Base-by-base conservation (phyloP, 495 filamentous ascomycete genomes). In the Aeminium ludgeri region DNA sequence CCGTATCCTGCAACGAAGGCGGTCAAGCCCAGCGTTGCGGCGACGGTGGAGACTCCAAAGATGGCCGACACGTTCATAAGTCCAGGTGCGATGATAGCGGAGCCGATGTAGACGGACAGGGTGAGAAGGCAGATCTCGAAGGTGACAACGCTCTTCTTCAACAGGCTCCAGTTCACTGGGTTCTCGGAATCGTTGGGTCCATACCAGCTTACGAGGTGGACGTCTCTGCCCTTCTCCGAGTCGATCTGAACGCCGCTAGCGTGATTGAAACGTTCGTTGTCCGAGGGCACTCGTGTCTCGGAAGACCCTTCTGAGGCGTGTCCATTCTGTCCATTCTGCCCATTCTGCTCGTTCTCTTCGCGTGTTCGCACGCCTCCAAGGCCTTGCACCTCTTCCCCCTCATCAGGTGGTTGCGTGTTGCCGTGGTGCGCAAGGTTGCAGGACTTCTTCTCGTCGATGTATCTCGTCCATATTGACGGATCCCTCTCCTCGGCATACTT, bases 1-100 rank as follows among this genome's bases (percentile, higher is more conserved):
- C 65, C 63, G 48, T 65, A 62, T 10, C 61, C 63, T 23, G 36
- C 52, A 12, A 72, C 67, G 41, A 67, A 73, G 3, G 72, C 52
- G 3, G 67, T 63, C 19, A 73, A 50, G 7, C 68, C 70, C 1
- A 73, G 58, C 0, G 60, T 63, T 0, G 65, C 65, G 5, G 62
- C 65, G 1, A 64, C 61, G 13, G 55, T 46, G 44, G 55, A 61
- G 12, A 72, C 67, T 10, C 59, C 57, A 39, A 73, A 73, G 29
- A 59, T 46, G 19, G 53, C 32, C 10, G 56, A 54, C 18, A 73
- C 55, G 20, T 41, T 53, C 6, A 17, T 17, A 8, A 54, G 53
- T 13, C 63, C 53, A 15, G 66, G 55, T 0, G 59, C 54, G 53
- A 63, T 68, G 36, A 70, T 67, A 2, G 66, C 54, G 28, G 53